Percentiles rank a stretch among this genome's conserved stretches.
These are phyloP conservation scores for Yamadazyma mexicana DNA, from an alignment of 1,139 yeast genomes.

Conservation along the genomic window DNA sequence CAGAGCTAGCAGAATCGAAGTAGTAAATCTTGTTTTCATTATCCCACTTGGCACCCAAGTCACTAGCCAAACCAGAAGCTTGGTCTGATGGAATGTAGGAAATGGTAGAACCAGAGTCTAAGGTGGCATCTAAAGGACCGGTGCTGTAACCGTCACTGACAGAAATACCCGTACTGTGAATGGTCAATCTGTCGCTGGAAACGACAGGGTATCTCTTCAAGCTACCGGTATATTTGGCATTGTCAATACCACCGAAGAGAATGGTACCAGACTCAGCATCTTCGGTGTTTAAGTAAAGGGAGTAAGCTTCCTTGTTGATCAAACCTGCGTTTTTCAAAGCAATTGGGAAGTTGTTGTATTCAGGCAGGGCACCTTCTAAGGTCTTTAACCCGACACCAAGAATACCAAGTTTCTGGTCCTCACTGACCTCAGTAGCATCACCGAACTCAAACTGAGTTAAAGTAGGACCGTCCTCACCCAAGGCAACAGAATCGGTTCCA, in stretches of 20 bases:
- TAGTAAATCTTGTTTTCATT: slow-evolving; percentile 10
- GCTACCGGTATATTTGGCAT: slow-evolving; percentile 31
- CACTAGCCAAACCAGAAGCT: slow-evolving; percentile 11
- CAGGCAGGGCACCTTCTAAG: slow-evolving; percentile 5
- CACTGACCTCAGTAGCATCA: slow-evolving; percentile 5
- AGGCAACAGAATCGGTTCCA: slow-evolving; percentile 46
- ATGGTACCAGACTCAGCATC: slow-evolving; percentile 33
- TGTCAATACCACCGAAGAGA: slow-evolving; percentile 53
- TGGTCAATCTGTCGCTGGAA: not conserved
- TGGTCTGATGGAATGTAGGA: slow-evolving; percentile 21
- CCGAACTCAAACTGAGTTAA: slow-evolving; percentile 8
- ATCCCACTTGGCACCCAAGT: slow-evolving; percentile 8
- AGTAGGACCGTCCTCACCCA: slow-evolving; percentile 4
- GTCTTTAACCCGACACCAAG: slow-evolving; percentile 47
- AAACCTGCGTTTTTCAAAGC: slow-evolving; percentile 25
- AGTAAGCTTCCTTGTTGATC: slow-evolving; percentile 29
- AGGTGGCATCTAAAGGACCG: slow-evolving; percentile 23
- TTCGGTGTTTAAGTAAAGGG: slow-evolving; percentile 27
- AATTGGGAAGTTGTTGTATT: slow-evolving; percentile 27
- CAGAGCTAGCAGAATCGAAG: slow-evolving; percentile 6
- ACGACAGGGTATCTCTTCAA: slow-evolving; percentile 1
- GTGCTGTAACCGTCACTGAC: slow-evolving; percentile 6
- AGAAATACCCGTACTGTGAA: not conserved
- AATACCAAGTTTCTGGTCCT: slow-evolving; percentile 5
- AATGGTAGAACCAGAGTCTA: slow-evolving; percentile 33